Conservation (phyloP, 2,329 filamentous ascomycete species). For the Calonectria henricotiae region DNA sequence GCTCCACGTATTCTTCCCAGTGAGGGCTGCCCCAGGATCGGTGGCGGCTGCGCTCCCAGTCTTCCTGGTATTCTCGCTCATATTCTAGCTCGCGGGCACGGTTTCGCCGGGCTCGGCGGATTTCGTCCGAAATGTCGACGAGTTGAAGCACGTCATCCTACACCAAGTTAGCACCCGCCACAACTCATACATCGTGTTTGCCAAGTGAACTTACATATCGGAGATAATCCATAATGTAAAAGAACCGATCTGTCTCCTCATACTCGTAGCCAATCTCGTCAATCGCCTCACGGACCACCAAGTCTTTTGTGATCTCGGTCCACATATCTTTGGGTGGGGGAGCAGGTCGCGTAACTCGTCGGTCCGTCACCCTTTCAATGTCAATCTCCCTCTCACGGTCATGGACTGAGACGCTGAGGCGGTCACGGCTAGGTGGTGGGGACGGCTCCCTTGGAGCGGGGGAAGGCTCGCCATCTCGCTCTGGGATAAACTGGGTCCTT, state of each 20-base stretch:
- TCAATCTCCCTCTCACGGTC: constrained; percentile 68
- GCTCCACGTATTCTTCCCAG: constrained; percentile 77
- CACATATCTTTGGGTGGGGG: constrained; percentile 78
- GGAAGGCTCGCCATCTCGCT: constrained; percentile 69
- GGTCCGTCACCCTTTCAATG: constrained; percentile 72
- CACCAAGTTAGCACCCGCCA: constrained; percentile 54
- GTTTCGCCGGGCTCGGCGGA: constrained; percentile 76
- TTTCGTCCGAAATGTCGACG: constrained; percentile 86
- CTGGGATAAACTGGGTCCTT: constrained; percentile 81
- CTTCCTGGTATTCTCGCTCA: constrained; percentile 72
- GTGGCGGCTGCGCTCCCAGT: constrained; percentile 64
- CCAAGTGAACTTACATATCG: constrained; percentile 78
- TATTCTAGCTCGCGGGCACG: constrained; percentile 71
- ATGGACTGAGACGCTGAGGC: constrained; percentile 65
- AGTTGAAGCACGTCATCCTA: constrained; percentile 91
- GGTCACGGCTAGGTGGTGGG: constrained; percentile 55
- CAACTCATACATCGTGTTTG: neutral
- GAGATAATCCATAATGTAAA: constrained; percentile 94
- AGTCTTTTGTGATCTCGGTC: constrained; percentile 97
- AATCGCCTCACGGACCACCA: constrained; percentile 90
- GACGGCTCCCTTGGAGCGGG: constrained; percentile 51
- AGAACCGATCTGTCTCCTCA: constrained; percentile 91
- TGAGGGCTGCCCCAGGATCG: constrained; percentile 56
- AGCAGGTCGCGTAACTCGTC: constrained; percentile 61
- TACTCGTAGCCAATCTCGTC: constrained; percentile 88